A percentile compares a stretch with the other conserved stretches of the same genome.
Evolutionary conservation across 1,284 basidiomycete genomes (phyloP).

Genomic region (Leucoagaricus sp.): DNA sequence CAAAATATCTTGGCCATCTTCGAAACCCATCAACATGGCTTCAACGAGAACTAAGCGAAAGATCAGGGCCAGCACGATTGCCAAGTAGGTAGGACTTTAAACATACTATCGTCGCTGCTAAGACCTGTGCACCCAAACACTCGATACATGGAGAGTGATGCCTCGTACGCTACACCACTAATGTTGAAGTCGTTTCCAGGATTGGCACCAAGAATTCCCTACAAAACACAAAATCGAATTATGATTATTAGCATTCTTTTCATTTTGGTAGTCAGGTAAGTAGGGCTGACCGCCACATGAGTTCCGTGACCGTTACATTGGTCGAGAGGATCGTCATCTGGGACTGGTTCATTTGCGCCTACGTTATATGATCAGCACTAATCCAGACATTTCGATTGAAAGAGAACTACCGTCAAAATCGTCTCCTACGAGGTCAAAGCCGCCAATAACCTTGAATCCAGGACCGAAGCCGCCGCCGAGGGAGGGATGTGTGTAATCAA

Average conservation of each 20-base stretch:
- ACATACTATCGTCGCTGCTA: constrained; percentile 47
- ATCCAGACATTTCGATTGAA: not conserved
- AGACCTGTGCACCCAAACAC: constrained; percentile 50
- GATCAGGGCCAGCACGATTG: too few relatives aligned
- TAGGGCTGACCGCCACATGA: constrained; percentile 49
- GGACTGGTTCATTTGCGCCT: constrained; percentile 40
- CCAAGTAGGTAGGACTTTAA: too few relatives aligned
- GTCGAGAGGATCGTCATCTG: constrained; percentile 48
- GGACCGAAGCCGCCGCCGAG: constrained; percentile 66
- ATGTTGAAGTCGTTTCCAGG: constrained; percentile 58
- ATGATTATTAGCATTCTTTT: not conserved
- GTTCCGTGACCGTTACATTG: constrained; percentile 62
- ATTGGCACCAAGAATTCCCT: constrained; percentile 66
- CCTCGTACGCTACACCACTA: constrained; percentile 51
- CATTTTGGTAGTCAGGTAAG: not conserved
- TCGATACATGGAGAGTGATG: constrained; percentile 46
- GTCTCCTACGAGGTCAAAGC: constrained; percentile 44
- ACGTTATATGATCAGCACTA: not conserved
- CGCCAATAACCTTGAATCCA: constrained; percentile 60
- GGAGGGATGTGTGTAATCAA: constrained; percentile 52
- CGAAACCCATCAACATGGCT: constrained; percentile 47
- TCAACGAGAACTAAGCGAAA: constrained; percentile 44
- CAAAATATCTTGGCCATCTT: constrained; percentile 58
- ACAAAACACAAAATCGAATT: not conserved
- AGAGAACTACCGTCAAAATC: constrained; percentile 26